Evolutionary conservation across 2,329 filamentous ascomycete genomes (phyloP).

Genomic region (Dothidotthia symphoricarpi): DNA sequence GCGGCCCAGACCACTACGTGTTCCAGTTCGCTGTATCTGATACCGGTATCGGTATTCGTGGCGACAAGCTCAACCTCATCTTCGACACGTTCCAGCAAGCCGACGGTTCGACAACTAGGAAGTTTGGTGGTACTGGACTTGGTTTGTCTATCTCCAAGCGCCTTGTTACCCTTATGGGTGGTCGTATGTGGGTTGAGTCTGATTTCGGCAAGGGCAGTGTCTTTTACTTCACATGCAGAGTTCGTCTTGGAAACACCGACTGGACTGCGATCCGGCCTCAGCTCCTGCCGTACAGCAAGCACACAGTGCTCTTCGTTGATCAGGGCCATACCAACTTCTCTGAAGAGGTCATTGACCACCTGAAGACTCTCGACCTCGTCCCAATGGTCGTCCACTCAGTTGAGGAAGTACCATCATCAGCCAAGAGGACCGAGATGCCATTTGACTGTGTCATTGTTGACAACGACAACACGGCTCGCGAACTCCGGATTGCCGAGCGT

Average conservation of each 20-base stretch:
- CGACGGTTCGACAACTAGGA: conserved; percentile 91
- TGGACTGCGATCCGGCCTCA: conserved; percentile 76
- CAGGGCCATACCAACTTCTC: conserved; percentile 79
- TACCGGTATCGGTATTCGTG: conserved; percentile 93
- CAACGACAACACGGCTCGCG: conserved; percentile 84
- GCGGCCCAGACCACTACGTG: conserved; percentile 74
- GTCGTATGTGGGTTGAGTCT: conserved; percentile 93
- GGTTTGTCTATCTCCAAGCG: conserved; percentile 94
- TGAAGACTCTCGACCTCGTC: conserved; percentile 73
- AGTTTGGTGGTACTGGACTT: conserved; percentile 92
- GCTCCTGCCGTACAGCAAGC: conserved; percentile 84
- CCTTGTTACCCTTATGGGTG: conserved; percentile 92
- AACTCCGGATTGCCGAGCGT: conserved; percentile 81
- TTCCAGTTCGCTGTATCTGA: conserved; percentile 96
- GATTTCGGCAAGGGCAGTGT: conserved; percentile 86
- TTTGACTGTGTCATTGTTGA: conserved; percentile 97
- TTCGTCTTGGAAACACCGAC: conserved; percentile 79
- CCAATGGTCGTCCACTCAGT: conserved; percentile 83
- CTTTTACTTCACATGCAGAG: conserved; percentile 95
- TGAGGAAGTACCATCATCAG: conserved; percentile 60
- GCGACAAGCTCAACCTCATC: conserved; percentile 93
- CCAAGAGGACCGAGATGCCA: conserved; percentile 53
- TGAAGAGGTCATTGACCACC: conserved; percentile 72
- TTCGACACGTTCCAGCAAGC: conserved; percentile 99
- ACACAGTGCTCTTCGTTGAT: conserved; percentile 92